Evolutionary conservation across 495 filamentous ascomycete species (phyloP), one percentile per base, ranked within the genome.

Genomic region (Neurospora sp.): DNA sequence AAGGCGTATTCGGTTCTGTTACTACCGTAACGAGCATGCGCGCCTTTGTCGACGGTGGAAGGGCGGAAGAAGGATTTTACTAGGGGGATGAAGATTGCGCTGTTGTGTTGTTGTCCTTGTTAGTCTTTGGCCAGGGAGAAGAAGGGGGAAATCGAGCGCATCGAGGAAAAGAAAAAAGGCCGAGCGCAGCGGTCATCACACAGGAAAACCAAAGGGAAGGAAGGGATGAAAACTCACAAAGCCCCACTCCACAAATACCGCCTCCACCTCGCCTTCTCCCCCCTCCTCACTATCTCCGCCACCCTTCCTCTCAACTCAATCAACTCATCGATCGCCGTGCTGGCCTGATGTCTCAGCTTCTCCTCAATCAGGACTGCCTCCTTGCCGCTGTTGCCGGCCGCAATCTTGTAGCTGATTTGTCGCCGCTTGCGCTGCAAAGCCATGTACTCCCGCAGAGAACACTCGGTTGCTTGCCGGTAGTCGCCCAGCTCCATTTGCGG

Each of bases 1-100:
- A 85, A 85, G 27, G 84, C 84, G 69, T 86, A 83, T 77, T 85
- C 84, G 22, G 84, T 86, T 59, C 81, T 75, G 72, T 83, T 84
- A 8, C 80, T 48, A 6, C 2, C 4, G 20, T 59, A 10, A 3
- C 53, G 53, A 0, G 53, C 53, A 0, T 61, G 53, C 1, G 77
- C 59, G 3, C 75, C 71, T 38, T 78, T 75, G 42, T 78, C 77
- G 40, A 78, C 69, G 31, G 73, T 74, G 3, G 78, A 73, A 1
- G 77, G 75, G 40, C 81, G 82, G 78, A 85, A 85, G 72, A 85
- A 74, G 17, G 72, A 73, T 61, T 81, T 82, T 7, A 86, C 79
- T 7, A 78, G 72, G 4, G 84, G 84, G 73, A 86, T 80, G 74
- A 85, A 78, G 39, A 82, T 75, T 1, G 81, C 83, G 20, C 83